Conservation (phyloP, 1,284 basidiomycete genomes). For the Takashimella koratensis region DNA sequence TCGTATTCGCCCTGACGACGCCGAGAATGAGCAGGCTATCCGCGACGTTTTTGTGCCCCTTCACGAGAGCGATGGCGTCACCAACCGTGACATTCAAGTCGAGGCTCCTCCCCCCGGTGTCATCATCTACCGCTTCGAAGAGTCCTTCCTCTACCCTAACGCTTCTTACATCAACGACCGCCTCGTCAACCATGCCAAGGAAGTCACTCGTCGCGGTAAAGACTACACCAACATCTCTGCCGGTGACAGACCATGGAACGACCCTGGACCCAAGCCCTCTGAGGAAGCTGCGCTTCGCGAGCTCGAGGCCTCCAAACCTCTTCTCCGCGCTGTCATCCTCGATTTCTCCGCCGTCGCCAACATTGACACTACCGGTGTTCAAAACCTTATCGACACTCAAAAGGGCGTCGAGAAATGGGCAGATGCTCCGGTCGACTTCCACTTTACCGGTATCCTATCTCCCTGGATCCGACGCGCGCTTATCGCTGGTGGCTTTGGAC, state of each 20-base stretch:
- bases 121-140: slow-evolving; percentile 88
- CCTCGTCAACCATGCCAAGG: slow-evolving; percentile 77
- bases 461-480: slow-evolving; percentile 92
- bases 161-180: slow-evolving; percentile 71
- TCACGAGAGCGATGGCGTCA: slow-evolving; percentile 53
- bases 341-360: slow-evolving; percentile 77
- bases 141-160: slow-evolving; percentile 93
- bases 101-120: slow-evolving; percentile 78
- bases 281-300: slow-evolving; percentile 57
- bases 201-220: slow-evolving; percentile 68
- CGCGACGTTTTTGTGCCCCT: slow-evolving; percentile 75
- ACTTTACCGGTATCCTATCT: slow-evolving; percentile 63
- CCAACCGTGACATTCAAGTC: slow-evolving; percentile 69
- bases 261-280: slow-evolving; percentile 65
- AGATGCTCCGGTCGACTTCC: slow-evolving; percentile 71
- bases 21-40: slow-evolving; percentile 40
- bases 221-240: slow-evolving; percentile 62
- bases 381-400: slow-evolving; percentile 84
- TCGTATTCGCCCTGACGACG: slow-evolving; percentile 53
- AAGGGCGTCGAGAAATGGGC: slow-evolving; percentile 84
- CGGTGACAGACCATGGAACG: slow-evolving; percentile 91
- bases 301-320: slow-evolving; percentile 61
- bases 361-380: slow-evolving; percentile 71
- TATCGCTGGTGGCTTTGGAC: slow-evolving; percentile 81
- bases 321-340: slow-evolving; percentile 78